Conservation (phyloP, 495 filamentous ascomycete species). For the Viridothelium virens region DNA sequence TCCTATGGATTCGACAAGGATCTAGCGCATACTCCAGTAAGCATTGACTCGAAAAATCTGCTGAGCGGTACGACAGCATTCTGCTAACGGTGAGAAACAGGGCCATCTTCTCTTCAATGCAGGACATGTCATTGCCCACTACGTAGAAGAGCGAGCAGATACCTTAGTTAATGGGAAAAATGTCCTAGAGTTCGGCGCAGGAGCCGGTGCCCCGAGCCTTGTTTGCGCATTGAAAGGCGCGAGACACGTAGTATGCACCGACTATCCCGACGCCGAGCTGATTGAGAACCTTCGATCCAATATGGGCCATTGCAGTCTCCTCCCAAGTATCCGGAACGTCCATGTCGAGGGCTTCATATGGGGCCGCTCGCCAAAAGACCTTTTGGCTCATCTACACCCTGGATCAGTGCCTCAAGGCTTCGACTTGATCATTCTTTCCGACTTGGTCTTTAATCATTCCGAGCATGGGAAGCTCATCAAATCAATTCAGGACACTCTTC, state of each 20-base stretch:
- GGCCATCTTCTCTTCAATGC: constrained; percentile 92
- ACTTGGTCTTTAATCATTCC: constrained; percentile 80
- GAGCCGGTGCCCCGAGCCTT: constrained; percentile 75
- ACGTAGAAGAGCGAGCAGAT: constrained; percentile 59
- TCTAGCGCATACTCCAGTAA: constrained; percentile 8
- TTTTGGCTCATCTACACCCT: constrained; percentile 45
- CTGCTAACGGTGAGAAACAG: constrained; percentile 30
- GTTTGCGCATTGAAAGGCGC: constrained; percentile 68
- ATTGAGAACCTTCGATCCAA: constrained; percentile 69
- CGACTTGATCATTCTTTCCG: constrained; percentile 75
- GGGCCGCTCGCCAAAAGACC: constrained; percentile 51
- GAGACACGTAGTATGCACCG: constrained; percentile 63
- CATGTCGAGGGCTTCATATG: constrained; percentile 41
- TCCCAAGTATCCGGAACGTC: constrained; percentile 26
- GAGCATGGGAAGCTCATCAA: constrained; percentile 70
- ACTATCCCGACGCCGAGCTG: constrained; percentile 78
- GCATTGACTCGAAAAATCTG: neutral
- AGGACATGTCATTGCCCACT: constrained; percentile 60
- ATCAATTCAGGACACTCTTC: constrained; percentile 58
- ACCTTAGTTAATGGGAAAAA: constrained; percentile 51
- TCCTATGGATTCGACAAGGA: constrained; percentile 9
- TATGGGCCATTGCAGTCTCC: constrained; percentile 36
- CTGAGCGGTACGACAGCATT: neutral
- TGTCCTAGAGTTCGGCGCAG: constrained; percentile 84
- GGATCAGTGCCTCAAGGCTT: constrained; percentile 43